phyloP scores from a whole-genome alignment of 441 rosid species.

The Brassica hybrid region DNA sequence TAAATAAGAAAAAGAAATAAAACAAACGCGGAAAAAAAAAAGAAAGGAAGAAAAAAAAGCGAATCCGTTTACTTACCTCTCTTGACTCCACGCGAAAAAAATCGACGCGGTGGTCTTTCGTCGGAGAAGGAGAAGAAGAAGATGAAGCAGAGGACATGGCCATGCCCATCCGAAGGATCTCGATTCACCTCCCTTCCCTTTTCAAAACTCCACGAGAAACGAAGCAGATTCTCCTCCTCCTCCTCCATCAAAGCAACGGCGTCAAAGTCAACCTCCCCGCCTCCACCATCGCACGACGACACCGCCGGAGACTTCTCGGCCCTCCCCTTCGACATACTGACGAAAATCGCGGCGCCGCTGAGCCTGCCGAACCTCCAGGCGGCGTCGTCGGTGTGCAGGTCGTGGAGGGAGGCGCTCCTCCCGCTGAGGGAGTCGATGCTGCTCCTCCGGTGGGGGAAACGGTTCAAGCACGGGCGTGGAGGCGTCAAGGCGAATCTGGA shows the following conservation, averaged over 20 bases:
- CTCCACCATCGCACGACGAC: background rate
- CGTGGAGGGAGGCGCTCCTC: conserved; percentile 82
- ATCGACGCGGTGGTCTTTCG: conserved; percentile 32
- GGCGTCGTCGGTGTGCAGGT: conserved; percentile 72
- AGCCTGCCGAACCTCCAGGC: conserved; percentile 63
- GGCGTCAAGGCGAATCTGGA: conserved; percentile 66
- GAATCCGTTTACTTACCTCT: conserved; percentile 27
- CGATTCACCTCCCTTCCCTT: conserved; percentile 51
- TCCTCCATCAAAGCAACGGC: background rate
- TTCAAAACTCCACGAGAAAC: conserved; percentile 35
- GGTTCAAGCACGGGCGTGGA: conserved; percentile 81
- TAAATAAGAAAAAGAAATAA: background rate
- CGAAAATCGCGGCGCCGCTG: conserved; percentile 69
- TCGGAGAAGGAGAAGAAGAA: conserved; percentile 36
- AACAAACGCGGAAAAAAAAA: conserved; percentile 11
- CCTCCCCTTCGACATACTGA: conserved; percentile 72
- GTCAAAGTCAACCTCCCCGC: conserved; percentile 24
- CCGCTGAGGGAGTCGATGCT: conserved; percentile 88
- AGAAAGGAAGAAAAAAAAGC: background rate
- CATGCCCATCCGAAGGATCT: conserved; percentile 49
- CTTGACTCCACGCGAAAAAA: conserved; percentile 21
- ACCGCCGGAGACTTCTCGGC: conserved; percentile 57
- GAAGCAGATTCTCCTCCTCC: conserved; percentile 22
- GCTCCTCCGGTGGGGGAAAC: conserved; percentile 75
- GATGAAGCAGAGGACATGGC: conserved; percentile 70